Percentiles rank a stretch among this genome's conserved stretches.
phyloP scores from a whole-genome alignment of 768 basidiomycete species.

The Boletus fagicola region DNA sequence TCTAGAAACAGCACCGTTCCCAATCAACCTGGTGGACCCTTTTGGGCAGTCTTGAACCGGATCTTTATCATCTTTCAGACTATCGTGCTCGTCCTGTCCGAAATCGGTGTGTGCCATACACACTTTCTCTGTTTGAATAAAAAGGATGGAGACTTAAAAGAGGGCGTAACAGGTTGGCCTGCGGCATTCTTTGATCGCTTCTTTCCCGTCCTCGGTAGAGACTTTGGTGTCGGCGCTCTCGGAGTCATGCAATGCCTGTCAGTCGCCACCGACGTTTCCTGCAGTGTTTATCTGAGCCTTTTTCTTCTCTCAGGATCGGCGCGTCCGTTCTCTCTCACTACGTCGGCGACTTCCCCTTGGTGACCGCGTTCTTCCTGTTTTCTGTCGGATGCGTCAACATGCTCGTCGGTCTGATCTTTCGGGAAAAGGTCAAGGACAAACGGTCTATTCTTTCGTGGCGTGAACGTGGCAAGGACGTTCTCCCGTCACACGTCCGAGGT shows the following conservation, averaged over 20 bases:
- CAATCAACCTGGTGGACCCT: conserved; percentile 87
- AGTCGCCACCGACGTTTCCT: conserved; percentile 26
- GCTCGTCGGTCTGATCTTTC: conserved; percentile 77
- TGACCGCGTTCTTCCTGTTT: conserved; percentile 84
- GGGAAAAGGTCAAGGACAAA: conserved; percentile 59
- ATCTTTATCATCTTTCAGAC: conserved; percentile 84
- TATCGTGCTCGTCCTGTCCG: conserved; percentile 58
- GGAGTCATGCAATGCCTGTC: conserved; percentile 86
- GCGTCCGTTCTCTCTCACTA: conserved; percentile 73
- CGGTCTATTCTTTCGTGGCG: conserved; percentile 71
- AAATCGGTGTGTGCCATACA: conserved; percentile 36
- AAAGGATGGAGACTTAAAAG: background rate
- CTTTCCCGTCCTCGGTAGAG: conserved; percentile 85
- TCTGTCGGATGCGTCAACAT: conserved; percentile 82
- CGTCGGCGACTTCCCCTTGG: conserved; percentile 81
- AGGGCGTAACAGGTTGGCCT: conserved; percentile 56
- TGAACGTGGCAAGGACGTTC: conserved; percentile 51
- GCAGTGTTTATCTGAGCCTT: background rate
- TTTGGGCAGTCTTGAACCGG: conserved; percentile 86
- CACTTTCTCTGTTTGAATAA: background rate
- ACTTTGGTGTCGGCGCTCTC: conserved; percentile 84
- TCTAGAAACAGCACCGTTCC: conserved; percentile 79
- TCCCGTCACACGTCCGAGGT: conserved; percentile 42
- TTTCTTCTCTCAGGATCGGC: conserved; percentile 45
- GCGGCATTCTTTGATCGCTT: conserved; percentile 76